Evolutionary conservation across 169 alveolate species (phyloP).

Genomic region (Plasmodium vivax): DNA sequence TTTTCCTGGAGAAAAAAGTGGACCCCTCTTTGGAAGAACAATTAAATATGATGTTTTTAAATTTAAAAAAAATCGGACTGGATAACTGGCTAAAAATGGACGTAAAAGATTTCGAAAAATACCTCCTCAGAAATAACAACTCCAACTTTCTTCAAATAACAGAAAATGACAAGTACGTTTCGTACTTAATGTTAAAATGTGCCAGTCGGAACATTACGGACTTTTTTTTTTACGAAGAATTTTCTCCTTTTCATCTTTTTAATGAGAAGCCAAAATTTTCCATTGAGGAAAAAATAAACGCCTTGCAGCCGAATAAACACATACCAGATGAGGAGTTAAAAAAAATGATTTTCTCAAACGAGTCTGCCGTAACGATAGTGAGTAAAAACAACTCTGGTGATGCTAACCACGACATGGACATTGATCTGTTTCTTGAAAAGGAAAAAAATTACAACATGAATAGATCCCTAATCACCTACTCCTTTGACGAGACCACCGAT

Average conservation of each 20-base stretch:
- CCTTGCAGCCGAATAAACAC: conserved; percentile 49
- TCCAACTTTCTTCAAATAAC: conserved; percentile 37
- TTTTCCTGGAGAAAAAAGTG: conserved; percentile 61
- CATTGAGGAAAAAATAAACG: conserved; percentile 53
- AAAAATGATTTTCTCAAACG: conserved; percentile 42
- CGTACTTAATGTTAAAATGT: conserved; percentile 68
- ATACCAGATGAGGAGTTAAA: conserved; percentile 68
- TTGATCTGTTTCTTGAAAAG: conserved; percentile 57
- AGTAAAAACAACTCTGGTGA: background rate
- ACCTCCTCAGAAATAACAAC: conserved; percentile 65
- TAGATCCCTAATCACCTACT: conserved; percentile 63
- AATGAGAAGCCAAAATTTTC: conserved; percentile 64
- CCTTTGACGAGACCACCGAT: conserved; percentile 51
- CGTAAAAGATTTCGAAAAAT: conserved; percentile 66
- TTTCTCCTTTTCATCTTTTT: conserved; percentile 74
- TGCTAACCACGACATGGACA: conserved; percentile 49
- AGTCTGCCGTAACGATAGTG: conserved; percentile 33
- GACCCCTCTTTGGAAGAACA: conserved; percentile 64
- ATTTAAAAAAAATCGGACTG: conserved; percentile 68
- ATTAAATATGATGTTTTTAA: conserved; percentile 69
- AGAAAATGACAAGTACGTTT: conserved; percentile 34
- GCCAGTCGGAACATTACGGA: conserved; percentile 73
- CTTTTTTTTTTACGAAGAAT: conserved; percentile 64
- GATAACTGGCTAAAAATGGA: conserved; percentile 70
- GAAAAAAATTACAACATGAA: conserved; percentile 68